These are phyloP conservation scores for Aspergillus transmontanensis DNA, from an alignment of 2,329 filamentous ascomycete genomes.

Conservation along the genomic window DNA sequence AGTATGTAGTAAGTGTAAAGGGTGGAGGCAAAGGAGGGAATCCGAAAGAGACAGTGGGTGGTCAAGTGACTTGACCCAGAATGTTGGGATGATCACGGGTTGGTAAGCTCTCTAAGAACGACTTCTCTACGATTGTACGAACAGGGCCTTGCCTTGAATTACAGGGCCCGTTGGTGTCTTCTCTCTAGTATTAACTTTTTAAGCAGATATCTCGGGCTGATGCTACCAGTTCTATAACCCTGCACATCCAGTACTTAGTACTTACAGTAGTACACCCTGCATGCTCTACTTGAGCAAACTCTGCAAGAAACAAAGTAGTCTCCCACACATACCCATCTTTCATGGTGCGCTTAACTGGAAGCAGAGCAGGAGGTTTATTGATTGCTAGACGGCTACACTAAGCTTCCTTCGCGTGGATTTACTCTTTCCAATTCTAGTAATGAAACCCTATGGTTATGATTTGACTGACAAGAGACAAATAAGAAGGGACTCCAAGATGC, in stretches of 20 bases:
- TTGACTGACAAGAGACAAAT: neutral
- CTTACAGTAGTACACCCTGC: neutral
- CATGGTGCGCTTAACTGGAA: neutral
- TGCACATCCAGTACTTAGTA: neutral
- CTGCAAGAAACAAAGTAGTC: neutral
- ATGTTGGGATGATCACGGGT: neutral
- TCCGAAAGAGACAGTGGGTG: neutral
- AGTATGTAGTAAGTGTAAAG: neutral
- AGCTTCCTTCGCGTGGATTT: neutral
- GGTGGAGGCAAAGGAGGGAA: neutral
- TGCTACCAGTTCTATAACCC: neutral
- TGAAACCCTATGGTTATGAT: neutral
- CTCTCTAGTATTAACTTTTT: neutral
- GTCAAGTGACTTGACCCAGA: constrained; percentile 3
- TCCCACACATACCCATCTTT: neutral
- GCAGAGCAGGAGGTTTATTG: neutral
- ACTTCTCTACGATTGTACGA: neutral
- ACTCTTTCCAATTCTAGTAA: neutral
- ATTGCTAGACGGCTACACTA: neutral
- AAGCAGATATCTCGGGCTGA: neutral
- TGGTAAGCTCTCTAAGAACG: neutral
- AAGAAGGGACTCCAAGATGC: neutral
- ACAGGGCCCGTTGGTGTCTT: neutral
- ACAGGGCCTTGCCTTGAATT: neutral
- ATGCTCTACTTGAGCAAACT: neutral